Conservation (phyloP, 2,329 filamentous ascomycete genomes). For the Corinectria fuckeliana region DNA sequence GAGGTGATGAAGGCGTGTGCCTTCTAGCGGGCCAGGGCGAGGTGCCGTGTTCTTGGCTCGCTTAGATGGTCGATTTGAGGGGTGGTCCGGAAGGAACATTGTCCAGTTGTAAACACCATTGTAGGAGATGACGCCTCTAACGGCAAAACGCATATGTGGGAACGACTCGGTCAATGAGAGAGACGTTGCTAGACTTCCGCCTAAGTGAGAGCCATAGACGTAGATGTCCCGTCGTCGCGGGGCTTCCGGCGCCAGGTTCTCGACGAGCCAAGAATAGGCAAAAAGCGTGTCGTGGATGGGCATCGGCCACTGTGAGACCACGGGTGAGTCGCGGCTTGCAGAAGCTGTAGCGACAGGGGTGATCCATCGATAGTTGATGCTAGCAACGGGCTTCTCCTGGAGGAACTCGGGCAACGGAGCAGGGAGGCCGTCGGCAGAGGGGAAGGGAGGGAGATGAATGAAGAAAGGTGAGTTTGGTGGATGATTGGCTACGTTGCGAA, state of each 20-base stretch:
- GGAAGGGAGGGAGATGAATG: slow-evolving; percentile 61
- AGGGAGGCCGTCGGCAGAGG: slow-evolving; percentile 38
- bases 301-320: slow-evolving; percentile 57
- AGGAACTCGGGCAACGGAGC: slow-evolving; percentile 50
- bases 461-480: slow-evolving; percentile 53
- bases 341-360: slow-evolving; percentile 17
- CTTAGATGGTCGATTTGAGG: slow-evolving; percentile 45
- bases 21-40: slow-evolving; percentile 29
- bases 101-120: slow-evolving; percentile 72
- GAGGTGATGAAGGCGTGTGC: slow-evolving; percentile 47
- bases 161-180: slow-evolving; percentile 64
- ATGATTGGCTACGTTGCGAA: slow-evolving; percentile 54
- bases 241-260: slow-evolving; percentile 49
- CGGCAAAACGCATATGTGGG: slow-evolving; percentile 49
- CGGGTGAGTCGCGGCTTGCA: not conserved
- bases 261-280: slow-evolving; percentile 60
- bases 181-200: slow-evolving; percentile 62
- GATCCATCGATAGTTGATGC: slow-evolving; percentile 67
- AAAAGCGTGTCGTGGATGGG: slow-evolving; percentile 63
- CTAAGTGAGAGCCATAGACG: slow-evolving; percentile 64
- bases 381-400: slow-evolving; percentile 53
- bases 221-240: slow-evolving; percentile 46
- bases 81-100: slow-evolving; percentile 62
- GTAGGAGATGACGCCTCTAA: slow-evolving; percentile 61
- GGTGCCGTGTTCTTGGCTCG: slow-evolving; percentile 23